Evolutionary conservation across 2,329 filamentous ascomycete genomes (phyloP).

Genomic region (Aspergillus transmontanensis): DNA sequence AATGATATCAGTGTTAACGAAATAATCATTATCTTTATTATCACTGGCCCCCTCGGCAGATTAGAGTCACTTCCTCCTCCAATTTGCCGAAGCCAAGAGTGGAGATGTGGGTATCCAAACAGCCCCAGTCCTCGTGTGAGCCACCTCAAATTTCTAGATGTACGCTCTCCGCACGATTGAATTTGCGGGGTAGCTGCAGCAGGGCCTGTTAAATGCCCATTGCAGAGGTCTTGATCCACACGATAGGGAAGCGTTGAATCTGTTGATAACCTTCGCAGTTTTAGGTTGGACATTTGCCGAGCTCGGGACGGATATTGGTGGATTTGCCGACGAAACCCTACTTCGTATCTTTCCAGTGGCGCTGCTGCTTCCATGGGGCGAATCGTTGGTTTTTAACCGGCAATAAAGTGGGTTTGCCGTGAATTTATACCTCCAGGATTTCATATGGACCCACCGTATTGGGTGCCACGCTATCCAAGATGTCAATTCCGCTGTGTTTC

Average conservation of each 20-base stretch:
- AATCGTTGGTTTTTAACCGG: neutral
- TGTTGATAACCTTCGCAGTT: conserved; percentile 3
- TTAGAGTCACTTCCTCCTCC: neutral
- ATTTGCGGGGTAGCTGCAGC: conserved; percentile 23
- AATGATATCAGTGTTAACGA: neutral
- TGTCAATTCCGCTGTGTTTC: neutral
- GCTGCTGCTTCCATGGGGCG: neutral
- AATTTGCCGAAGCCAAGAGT: conserved; percentile 2
- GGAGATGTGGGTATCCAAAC: conserved; percentile 8
- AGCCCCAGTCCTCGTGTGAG: neutral
- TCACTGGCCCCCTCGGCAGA: conserved; percentile 9
- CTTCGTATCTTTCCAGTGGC: neutral
- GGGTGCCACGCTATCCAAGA: neutral
- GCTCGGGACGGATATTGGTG: conserved; percentile 10
- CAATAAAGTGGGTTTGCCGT: neutral
- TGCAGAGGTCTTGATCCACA: neutral
- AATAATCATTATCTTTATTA: neutral
- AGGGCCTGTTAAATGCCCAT: neutral
- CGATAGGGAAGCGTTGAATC: neutral
- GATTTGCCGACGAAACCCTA: conserved; percentile 15
- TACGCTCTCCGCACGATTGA: conserved; percentile 20
- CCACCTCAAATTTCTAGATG: conserved; percentile 3
- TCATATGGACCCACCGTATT: neutral
- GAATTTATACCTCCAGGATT: neutral
- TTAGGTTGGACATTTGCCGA: conserved; percentile 14